Evolutionary conservation across 192 early-diverging fungal genomes (phyloP), one percentile per base, ranked within the genome.

Genomic region (Spizellomyces punctatus): DNA sequence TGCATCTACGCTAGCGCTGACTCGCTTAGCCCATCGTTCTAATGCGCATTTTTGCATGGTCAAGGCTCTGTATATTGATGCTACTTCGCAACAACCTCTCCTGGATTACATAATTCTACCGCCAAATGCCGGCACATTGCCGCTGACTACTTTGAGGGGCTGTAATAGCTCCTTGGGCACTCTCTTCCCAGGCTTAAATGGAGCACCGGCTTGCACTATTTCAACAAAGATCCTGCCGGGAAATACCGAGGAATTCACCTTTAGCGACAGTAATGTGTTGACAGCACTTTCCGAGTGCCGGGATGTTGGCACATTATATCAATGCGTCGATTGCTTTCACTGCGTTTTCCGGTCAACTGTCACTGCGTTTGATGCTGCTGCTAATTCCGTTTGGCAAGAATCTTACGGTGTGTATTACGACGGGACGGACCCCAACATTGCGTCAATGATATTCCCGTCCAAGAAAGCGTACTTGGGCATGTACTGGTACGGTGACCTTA

Each of bases 401-500:
- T n/a, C 50, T n/a, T 54, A 54, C 17, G 50, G 50, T 19, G 50
- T 54, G 12, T n/a, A n/a, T 54, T 54, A 54, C 50, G 50, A 54
- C 50, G 17, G 50, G 12, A 54, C 50, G 12, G 14, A 12, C 12
- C 50, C 50, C 50, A 54, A n/a, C 50, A 54, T 54, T 54, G 14
- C 14, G 0, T n/a, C 14, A 12, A 54, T 54, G 50, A n/a, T 54
- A n/a, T 12, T 19, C 12, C 50, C 50, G 12, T 12, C 2, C 50
- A 54, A 54, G 50, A 54, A n/a, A n/a, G 50, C 17, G 17, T 19
- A 54, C 50, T 2, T 2, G 50, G 50, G 50, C 17, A 19, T 54
- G 12, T 54, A 54, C 50, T 54, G 50, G 50, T 54, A 54, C 50
- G 50, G 50, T 19, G 17, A 54, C 50, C 17, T 54, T 2, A 54